Conservation (phyloP, 345 rosid genomes). For the Linum trigynum region DNA sequence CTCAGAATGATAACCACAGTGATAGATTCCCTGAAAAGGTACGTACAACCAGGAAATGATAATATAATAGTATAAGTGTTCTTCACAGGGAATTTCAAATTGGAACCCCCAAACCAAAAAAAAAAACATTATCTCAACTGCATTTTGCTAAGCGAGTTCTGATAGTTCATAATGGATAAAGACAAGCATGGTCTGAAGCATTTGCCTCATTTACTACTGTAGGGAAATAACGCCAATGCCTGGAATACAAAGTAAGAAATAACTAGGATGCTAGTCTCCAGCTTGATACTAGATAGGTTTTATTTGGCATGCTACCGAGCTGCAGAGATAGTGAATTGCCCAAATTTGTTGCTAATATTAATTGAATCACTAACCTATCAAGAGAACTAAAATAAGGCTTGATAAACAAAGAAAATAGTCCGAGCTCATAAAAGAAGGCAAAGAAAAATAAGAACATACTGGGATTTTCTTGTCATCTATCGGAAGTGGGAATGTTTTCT, state of each 20-base stretch:
- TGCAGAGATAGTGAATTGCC: too few relatives aligned
- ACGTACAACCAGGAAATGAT: background rate
- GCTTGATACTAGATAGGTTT: too few relatives aligned
- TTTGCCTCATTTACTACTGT: background rate
- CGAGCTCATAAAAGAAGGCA: slow-evolving; percentile 1
- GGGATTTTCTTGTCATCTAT: slow-evolving; percentile 41
- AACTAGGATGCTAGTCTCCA: too few relatives aligned
- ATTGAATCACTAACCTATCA: too few relatives aligned
- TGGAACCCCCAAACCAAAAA: background rate
- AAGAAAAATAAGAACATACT: slow-evolving; percentile 32
- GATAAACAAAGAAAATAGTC: too few relatives aligned
- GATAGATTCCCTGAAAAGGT: slow-evolving; percentile 44
- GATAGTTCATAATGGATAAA: background rate
- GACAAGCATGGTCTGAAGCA: background rate
- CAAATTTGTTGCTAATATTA: too few relatives aligned
- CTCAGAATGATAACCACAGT: slow-evolving; percentile 63
- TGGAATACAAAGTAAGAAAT: too few relatives aligned
- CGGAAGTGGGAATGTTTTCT: slow-evolving; percentile 45
- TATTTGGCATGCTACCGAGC: too few relatives aligned
- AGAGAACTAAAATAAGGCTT: too few relatives aligned
- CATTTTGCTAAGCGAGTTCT: too few relatives aligned
- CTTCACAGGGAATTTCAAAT: background rate
- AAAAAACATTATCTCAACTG: too few relatives aligned
- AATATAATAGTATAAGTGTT: background rate
- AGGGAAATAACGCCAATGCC: background rate